Base-by-base conservation (phyloP, 306 rosid genomes). In the Rubus idaeus region DNA sequence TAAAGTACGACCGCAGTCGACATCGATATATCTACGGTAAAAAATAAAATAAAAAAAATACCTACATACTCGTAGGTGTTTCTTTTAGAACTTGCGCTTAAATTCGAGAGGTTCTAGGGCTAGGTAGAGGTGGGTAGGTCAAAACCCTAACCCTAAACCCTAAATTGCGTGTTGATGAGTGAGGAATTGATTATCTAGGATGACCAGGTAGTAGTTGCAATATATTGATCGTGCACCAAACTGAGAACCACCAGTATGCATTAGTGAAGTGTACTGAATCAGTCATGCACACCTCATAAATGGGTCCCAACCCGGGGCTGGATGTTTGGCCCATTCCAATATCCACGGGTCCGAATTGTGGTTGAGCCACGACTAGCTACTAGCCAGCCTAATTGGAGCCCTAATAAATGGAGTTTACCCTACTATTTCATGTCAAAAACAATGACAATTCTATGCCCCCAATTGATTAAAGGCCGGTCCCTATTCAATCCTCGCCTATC, bases 391-490 rank as follows among this genome's bases (percentile, higher is more conserved):
- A 30, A 30, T 30, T 30, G 35, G 2, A 30, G 79, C 68, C 49
- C 78, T 73, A 68, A 65, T 84, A 78, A 85, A 84, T 87, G 85
- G 60, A 78, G 74, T 58, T 56, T 77, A 87, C 85, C 89, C 94
- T 83, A 84, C 89, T 23, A 13, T 81, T 76, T 61, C 65, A 75
- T 4, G 30, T 68, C 63, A 44, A 56, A 11, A 5, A 46, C 40
- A 41, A 70, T 69, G 82, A 77, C 74, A 57, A 47, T 40, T 60
- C 74, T 14, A 42, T 70, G 60, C 69, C 81, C 37, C 69, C 62
- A 65, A 56, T 66, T 46, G 58, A 52, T 73, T 26, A 69, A 69
- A 58, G 73, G 68, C 23, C 74, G 45, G 68, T 7, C 45, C 68
- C 45, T 1, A 0, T 63, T 35, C 67, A 26, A 7, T 45, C 13